Percentiles rank a stretch among this genome's conserved stretches.
phyloP scores from a whole-genome alignment of 768 basidiomycete species.

The Mycena belliarum region DNA sequence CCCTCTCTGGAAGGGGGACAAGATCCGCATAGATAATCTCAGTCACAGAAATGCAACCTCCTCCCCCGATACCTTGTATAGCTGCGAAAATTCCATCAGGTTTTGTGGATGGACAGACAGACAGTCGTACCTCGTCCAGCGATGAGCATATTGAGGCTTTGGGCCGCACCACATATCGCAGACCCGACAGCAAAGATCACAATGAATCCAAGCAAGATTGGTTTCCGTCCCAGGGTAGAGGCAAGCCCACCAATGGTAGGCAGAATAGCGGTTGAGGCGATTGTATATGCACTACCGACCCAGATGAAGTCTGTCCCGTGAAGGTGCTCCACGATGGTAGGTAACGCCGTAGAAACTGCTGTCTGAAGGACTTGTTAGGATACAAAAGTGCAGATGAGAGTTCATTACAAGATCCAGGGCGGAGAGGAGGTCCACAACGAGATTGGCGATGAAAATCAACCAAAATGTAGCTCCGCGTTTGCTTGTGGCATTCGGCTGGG shows the following conservation, averaged over 20 bases:
- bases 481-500: too few species aligned
- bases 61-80: constrained; percentile 13
- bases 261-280: not conserved
- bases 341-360: not conserved
- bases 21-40: constrained; percentile 35
- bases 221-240: not conserved
- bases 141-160: not conserved
- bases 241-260: not conserved
- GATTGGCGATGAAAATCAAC: not conserved
- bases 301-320: not conserved
- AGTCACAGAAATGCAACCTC: constrained; percentile 18
- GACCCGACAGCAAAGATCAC: not conserved
- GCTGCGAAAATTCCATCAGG: not conserved
- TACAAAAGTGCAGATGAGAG: not conserved
- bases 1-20: constrained; percentile 35
- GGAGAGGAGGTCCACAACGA: not conserved
- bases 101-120: not conserved
- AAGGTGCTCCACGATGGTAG: not conserved
- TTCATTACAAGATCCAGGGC: not conserved
- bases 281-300: not conserved
- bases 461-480: not conserved
- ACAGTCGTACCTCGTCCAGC: not conserved
- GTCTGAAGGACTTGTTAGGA: not conserved
- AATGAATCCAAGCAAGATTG: not conserved
- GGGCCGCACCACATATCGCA: not conserved